These are phyloP conservation scores for Mycena floridula DNA, from an alignment of 768 basidiomycete species.

Conservation along the genomic window DNA sequence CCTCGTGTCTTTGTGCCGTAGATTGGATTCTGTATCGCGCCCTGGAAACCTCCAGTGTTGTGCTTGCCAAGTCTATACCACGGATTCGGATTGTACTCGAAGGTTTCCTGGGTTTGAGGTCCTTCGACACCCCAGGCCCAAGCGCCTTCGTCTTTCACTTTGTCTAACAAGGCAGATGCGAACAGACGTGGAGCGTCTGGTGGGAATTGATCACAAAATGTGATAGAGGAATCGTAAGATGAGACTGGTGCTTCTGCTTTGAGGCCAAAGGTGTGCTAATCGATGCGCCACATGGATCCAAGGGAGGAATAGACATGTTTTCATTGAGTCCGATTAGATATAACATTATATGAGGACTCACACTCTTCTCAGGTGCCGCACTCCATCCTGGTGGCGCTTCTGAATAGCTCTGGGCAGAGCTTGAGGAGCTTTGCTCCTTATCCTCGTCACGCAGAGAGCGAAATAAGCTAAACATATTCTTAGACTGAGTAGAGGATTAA, in stretches of 20 bases:
- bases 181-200: conserved; percentile 38
- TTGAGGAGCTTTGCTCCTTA: too few relatives aligned
- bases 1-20: conserved; percentile 27
- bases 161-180: conserved; percentile 46
- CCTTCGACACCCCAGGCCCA: conserved; percentile 48
- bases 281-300: neutral
- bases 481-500: too few relatives aligned
- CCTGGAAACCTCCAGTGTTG: too few relatives aligned
- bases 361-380: neutral
- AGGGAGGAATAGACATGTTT: neutral
- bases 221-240: conserved; percentile 45
- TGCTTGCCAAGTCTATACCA: too few relatives aligned
- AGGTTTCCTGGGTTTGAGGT: conserved; percentile 23
- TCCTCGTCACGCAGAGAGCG: too few relatives aligned
- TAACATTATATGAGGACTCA: neutral
- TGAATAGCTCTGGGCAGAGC: too few relatives aligned
- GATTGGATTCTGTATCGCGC: conserved; percentile 28
- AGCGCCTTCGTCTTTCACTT: conserved; percentile 39
- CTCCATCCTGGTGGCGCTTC: neutral
- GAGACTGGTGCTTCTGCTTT: conserved; percentile 51
- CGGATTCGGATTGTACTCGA: conserved; percentile 10
- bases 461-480: too few relatives aligned
- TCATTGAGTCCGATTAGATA: neutral
- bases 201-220: conserved; percentile 40
- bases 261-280: conserved; percentile 40